Evolutionary conservation across 495 filamentous ascomycete genomes (phyloP).

Genomic region (Bathelium albidoporum): DNA sequence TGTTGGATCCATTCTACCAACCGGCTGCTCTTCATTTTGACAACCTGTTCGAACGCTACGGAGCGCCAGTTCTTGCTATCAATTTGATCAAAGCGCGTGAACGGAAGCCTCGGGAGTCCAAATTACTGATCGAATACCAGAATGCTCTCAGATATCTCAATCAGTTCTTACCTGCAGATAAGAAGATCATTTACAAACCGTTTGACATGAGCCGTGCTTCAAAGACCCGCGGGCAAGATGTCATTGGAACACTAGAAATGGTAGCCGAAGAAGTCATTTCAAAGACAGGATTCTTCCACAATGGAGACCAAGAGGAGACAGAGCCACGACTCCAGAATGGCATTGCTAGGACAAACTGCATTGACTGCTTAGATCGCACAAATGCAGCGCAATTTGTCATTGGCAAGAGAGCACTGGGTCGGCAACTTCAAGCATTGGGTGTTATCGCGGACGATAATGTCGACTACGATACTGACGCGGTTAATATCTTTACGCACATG

Average conservation of each 20-base stretch:
- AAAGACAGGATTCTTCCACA: conserved; percentile 88
- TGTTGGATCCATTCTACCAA: conserved; percentile 90
- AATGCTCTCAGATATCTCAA: conserved; percentile 87
- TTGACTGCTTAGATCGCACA: conserved; percentile 91
- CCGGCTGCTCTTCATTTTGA: conserved; percentile 97
- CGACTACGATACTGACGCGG: conserved; percentile 88
- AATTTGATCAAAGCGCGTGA: conserved; percentile 90
- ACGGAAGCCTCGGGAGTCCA: conserved; percentile 83
- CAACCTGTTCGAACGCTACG: conserved; percentile 88
- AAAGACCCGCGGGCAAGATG: conserved; percentile 89
- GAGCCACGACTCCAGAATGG: conserved; percentile 75
- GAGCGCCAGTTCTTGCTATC: conserved; percentile 80
- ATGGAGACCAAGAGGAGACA: conserved; percentile 58
- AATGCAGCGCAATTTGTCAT: conserved; percentile 98
- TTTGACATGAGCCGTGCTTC: conserved; percentile 98
- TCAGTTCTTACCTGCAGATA: conserved; percentile 75
- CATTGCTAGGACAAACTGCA: conserved; percentile 90
- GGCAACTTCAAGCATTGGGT: conserved; percentile 87
- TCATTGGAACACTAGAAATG: conserved; percentile 79
- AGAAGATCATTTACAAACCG: conserved; percentile 82
- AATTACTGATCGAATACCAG: conserved; percentile 77
- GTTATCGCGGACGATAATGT: conserved; percentile 69
- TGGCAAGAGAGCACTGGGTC: conserved; percentile 84
- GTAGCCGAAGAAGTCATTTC: conserved; percentile 80
- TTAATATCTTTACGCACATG: conserved; percentile 96